phyloP scores from a whole-genome alignment of 441 rosid genomes.

The Croton laevigatus region DNA sequence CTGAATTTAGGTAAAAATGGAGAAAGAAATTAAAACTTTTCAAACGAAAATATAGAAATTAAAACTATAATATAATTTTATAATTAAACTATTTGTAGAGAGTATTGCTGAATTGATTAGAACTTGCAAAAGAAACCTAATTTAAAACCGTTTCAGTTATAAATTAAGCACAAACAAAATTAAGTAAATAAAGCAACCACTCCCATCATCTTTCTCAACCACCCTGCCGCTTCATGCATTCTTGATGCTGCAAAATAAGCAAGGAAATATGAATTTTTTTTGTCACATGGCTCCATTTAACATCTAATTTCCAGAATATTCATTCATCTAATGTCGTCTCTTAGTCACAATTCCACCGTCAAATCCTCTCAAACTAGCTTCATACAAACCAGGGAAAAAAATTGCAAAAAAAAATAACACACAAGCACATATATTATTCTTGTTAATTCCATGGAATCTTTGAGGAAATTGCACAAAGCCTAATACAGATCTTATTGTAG shows the following conservation, averaged over 20 bases:
- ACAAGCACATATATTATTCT: slow-evolving; percentile 51
- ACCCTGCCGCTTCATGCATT: slow-evolving; percentile 80
- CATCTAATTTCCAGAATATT: background rate
- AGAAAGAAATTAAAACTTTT: too few relatives aligned
- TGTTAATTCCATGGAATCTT: slow-evolving; percentile 43
- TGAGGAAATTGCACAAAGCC: slow-evolving; percentile 75
- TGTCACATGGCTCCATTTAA: background rate
- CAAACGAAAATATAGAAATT: too few relatives aligned
- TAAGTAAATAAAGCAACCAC: too few relatives aligned
- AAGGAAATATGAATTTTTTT: background rate
- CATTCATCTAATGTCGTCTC: background rate
- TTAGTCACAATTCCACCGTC: slow-evolving; percentile 24
- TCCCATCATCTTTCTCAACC: slow-evolving; percentile 83
- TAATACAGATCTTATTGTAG: slow-evolving; percentile 23
- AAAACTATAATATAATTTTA: too few relatives aligned
- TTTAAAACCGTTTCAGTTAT: too few relatives aligned
- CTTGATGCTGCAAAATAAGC: slow-evolving; percentile 46
- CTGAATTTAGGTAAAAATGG: too few relatives aligned
- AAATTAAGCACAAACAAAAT: too few relatives aligned
- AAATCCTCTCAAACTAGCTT: background rate
- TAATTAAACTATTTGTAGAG: too few relatives aligned
- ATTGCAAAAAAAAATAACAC: slow-evolving; percentile 25
- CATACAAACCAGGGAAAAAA: background rate
- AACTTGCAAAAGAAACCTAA: too few relatives aligned
- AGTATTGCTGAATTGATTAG: too few relatives aligned